Evolutionary conservation across 2,329 filamentous ascomycete species (phyloP), one percentile per base, ranked within the genome.

Genomic region (Stemphylium beticola): DNA sequence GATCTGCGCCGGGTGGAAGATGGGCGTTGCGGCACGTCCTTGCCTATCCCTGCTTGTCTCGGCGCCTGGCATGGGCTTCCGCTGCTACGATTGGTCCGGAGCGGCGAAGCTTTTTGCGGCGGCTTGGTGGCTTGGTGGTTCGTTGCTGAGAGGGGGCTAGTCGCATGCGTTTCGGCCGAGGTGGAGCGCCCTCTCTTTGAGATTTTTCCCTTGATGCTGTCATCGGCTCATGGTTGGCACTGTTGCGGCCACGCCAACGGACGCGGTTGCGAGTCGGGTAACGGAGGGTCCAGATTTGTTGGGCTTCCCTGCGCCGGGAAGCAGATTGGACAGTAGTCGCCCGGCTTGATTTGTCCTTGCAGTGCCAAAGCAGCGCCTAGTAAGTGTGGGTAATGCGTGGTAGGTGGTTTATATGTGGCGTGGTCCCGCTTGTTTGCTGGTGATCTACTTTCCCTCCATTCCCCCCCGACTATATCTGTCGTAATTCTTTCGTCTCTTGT

Each of bases 161-260:
- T 12, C 8, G 14, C 4, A 42, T 26, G 22, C 17, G 18, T 4
- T 50, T 60, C 60, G 60, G 57, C 57, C 60, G 60, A 62, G 43
- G 12, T 29, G 26, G 26, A 29, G 26, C 22, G n/a, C n/a, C n/a
- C n/a, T 7, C 26, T 29, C 26, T 7, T 20, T 14, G 26, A 47
- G 49, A 52, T 56, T 56, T 58, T 57, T 51, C 26, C 51, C 55
- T 56, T 54, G n/a, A 62, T 54, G 53, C 50, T 62, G 55, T 60
- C 52, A 60, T 62, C 49, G 49, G 41, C 51, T 49, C 38, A 42
- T 34, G 36, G 46, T 36, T 50, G 40, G 52, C 52, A 55, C 46
- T 15, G 46, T 40, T 55, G 22, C 26, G 2, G 26, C 8, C 8
- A 29, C 8, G 26, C 39, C 20, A 32, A 22, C 50, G 46, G 40